These are phyloP conservation scores for Westerdykella ornata DNA, from an alignment of 2,329 filamentous ascomycete genomes.

Conservation along the genomic window DNA sequence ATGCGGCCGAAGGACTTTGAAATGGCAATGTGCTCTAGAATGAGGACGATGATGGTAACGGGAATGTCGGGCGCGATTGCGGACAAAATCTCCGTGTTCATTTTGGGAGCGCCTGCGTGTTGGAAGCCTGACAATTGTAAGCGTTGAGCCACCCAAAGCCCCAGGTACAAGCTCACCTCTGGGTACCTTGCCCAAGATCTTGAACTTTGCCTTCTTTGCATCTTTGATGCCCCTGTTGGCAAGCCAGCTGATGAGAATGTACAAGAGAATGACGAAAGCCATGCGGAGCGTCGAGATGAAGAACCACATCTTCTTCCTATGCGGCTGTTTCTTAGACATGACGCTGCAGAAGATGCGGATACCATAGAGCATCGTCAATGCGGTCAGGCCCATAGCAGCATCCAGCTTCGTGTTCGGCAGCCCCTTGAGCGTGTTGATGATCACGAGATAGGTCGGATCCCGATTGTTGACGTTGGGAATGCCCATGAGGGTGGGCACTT, in stretches of 20 bases:
- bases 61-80: constrained; percentile 68
- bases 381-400: constrained; percentile 79
- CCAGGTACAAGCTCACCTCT: constrained; percentile 47
- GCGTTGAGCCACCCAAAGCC: constrained; percentile 3
- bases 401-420: constrained; percentile 64
- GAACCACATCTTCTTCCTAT: constrained; percentile 73
- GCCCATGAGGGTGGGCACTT: constrained; percentile 76
- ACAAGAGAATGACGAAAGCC: constrained; percentile 84
- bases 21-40: constrained; percentile 96
- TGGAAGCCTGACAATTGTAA: constrained; percentile 58
- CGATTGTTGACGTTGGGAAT: constrained; percentile 67
- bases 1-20: constrained; percentile 93
- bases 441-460: constrained; percentile 70
- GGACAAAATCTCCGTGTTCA: constrained; percentile 61
- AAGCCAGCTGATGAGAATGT: constrained; percentile 83
- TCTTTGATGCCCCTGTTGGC: constrained; percentile 61
- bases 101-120: constrained; percentile 63
- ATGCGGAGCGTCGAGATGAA: constrained; percentile 88
- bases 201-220: constrained; percentile 56
- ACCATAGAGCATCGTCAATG: constrained; percentile 69
- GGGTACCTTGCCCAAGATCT: constrained; percentile 67
- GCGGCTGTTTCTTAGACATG: constrained; percentile 62
- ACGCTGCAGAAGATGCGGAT: constrained; percentile 56
- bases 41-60: constrained; percentile 81
- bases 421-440: constrained; percentile 76